Conservation (phyloP, 805 yeast species). For the Teunomyces gatunensis region DNA sequence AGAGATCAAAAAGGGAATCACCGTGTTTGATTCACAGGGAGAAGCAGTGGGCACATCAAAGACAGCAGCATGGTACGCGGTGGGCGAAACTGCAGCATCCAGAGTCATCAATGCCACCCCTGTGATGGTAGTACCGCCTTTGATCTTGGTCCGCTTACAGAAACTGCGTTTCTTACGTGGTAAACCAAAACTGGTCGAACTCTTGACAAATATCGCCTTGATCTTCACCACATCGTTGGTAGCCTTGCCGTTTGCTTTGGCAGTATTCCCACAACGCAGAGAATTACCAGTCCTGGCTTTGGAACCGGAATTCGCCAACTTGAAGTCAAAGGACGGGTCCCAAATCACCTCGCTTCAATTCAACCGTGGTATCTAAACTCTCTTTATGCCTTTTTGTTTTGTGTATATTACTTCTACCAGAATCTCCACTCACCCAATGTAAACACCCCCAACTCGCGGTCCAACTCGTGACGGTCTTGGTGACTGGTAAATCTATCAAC, state of each 20-base stretch:
- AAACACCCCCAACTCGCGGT: slow-evolving; percentile 44
- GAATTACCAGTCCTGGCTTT: slow-evolving; percentile 54
- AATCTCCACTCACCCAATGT: slow-evolving; percentile 51
- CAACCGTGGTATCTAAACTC: slow-evolving; percentile 80
- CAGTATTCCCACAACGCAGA: slow-evolving; percentile 90
- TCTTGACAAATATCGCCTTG: slow-evolving; percentile 76
- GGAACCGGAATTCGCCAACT: slow-evolving; percentile 61
- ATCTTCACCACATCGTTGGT: slow-evolving; percentile 82
- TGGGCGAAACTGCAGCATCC: slow-evolving; percentile 94
- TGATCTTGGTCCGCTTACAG: slow-evolving; percentile 76
- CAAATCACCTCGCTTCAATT: slow-evolving; percentile 65
- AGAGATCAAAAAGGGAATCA: slow-evolving; percentile 83
- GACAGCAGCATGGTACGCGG: slow-evolving; percentile 88
- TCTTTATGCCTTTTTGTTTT: background rate
- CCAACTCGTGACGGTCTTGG: slow-evolving; percentile 46
- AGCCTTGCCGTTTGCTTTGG: slow-evolving; percentile 92
- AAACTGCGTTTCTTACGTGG: slow-evolving; percentile 60
- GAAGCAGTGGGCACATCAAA: slow-evolving; percentile 68
- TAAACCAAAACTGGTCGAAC: slow-evolving; percentile 62
- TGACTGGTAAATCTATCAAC: slow-evolving; percentile 37
- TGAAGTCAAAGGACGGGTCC: slow-evolving; percentile 62
- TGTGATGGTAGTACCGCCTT: slow-evolving; percentile 94
- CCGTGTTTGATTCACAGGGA: slow-evolving; percentile 63
- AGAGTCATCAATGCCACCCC: slow-evolving; percentile 97
- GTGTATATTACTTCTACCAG: slow-evolving; percentile 45